Percentiles rank a stretch among this genome's conserved stretches.
These are phyloP conservation scores for Diplocarpon rosae DNA, from an alignment of 2,329 filamentous ascomycete species.

Conservation along the genomic window DNA sequence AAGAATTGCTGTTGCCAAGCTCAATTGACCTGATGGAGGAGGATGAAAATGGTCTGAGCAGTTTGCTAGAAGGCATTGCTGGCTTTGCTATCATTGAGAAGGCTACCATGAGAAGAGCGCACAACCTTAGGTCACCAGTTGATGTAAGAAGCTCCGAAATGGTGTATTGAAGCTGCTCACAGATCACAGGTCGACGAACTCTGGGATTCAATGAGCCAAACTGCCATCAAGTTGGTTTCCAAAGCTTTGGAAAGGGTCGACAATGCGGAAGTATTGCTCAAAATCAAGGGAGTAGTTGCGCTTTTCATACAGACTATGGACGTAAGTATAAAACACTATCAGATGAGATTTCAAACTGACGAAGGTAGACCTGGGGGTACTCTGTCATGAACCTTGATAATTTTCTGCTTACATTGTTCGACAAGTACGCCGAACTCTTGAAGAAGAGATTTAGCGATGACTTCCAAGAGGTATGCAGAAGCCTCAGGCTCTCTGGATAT, in stretches of 20 bases:
- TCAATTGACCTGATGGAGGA: constrained; percentile 70
- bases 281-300: constrained; percentile 85
- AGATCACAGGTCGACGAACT: constrained; percentile 75
- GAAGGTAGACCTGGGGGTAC: constrained; percentile 70
- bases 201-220: constrained; percentile 96
- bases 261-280: constrained; percentile 82
- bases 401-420: constrained; percentile 79
- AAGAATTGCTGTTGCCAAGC: constrained; percentile 74
- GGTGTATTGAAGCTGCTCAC: constrained; percentile 10
- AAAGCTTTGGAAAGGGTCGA: constrained; percentile 69
- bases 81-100: constrained; percentile 96
- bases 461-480: constrained; percentile 64
- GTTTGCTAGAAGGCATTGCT: constrained; percentile 81
- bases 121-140: constrained; percentile 67
- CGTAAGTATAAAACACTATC: constrained; percentile 37
- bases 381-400: constrained; percentile 70
- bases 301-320: constrained; percentile 98
- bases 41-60: constrained; percentile 83
- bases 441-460: constrained; percentile 90
- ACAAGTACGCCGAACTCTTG: constrained; percentile 85
- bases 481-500: neutral
- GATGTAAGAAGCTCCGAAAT: constrained; percentile 48
- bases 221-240: constrained; percentile 70
- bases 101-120: constrained; percentile 78
- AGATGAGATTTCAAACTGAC: neutral